Conservation (phyloP, 129 eudicot genomes). For the Tagetes erecta region DNA sequence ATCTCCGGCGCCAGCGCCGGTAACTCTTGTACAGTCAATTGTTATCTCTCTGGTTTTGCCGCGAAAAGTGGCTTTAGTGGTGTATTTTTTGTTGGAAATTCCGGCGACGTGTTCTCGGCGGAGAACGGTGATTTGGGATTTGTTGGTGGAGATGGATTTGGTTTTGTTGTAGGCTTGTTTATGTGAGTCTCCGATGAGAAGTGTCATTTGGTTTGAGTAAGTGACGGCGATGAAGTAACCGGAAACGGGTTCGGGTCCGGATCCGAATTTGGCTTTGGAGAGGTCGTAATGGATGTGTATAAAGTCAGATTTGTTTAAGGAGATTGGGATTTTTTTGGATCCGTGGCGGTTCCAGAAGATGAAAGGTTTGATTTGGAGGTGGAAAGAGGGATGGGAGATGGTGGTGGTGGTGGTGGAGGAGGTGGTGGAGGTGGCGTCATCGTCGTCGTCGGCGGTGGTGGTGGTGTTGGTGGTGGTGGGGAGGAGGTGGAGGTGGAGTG, state of each 20-base stretch:
- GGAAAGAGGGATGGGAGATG: constrained; percentile 37
- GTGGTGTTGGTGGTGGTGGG: constrained; percentile 12
- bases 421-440: not conserved
- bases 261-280: constrained; percentile 56
- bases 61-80: constrained; percentile 45
- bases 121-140: constrained; percentile 42
- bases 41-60: constrained; percentile 47
- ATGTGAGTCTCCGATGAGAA: constrained; percentile 53
- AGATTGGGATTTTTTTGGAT: constrained; percentile 42
- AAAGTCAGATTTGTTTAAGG: constrained; percentile 10
- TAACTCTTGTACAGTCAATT: constrained; percentile 44
- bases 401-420: not conserved
- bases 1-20: constrained; percentile 25
- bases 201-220: constrained; percentile 41
- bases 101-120: constrained; percentile 68
- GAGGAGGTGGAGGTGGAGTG: constrained; percentile 54
- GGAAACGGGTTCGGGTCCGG: constrained; percentile 69
- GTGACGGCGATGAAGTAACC: constrained; percentile 59
- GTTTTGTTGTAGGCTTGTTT: constrained; percentile 44
- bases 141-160: constrained; percentile 21
- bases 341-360: constrained; percentile 63
- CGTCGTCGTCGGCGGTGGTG: constrained; percentile 9
- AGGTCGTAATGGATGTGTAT: constrained; percentile 51
- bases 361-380: constrained; percentile 61
- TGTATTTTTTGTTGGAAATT: constrained; percentile 41